Evolutionary conservation across 306 rosid species (phyloP).

Genomic region (Lithocarpus polystachyus): DNA sequence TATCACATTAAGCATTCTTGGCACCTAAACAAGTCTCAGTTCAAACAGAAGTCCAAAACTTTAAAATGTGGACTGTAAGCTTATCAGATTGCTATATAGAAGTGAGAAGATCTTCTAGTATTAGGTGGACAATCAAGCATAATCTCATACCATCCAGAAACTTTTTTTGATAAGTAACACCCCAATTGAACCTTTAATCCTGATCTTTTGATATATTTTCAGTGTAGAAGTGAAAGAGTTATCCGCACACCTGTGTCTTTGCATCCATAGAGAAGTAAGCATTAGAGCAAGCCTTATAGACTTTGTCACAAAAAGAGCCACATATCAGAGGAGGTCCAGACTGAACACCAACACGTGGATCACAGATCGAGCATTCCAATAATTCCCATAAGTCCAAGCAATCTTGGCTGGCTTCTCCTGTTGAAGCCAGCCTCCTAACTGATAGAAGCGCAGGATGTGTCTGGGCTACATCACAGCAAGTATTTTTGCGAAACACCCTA

Average conservation of each 20-base stretch:
- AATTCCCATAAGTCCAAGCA: slow-evolving; percentile 93
- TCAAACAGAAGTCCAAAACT: neutral
- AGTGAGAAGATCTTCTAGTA: neutral
- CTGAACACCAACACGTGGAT: slow-evolving; percentile 72
- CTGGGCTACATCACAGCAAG: slow-evolving; percentile 84
- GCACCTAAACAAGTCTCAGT: neutral
- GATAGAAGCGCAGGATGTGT: slow-evolving; percentile 77
- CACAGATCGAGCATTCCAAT: slow-evolving; percentile 87
- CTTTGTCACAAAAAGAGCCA: slow-evolving; percentile 69
- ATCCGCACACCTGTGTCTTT: slow-evolving; percentile 64
- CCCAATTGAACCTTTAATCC: neutral
- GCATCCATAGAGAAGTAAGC: slow-evolving; percentile 91
- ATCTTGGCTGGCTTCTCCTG: slow-evolving; percentile 79
- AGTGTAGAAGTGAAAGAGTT: neutral
- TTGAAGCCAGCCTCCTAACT: slow-evolving; percentile 71
- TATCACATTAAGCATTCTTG: neutral
- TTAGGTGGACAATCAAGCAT: neutral
- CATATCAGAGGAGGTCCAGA: slow-evolving; percentile 85
- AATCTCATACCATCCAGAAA: neutral
- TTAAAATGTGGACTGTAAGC: neutral
- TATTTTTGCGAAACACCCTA: slow-evolving; percentile 71
- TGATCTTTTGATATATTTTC: neutral
- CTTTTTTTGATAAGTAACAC: neutral
- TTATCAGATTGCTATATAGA: neutral
- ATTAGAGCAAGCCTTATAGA: slow-evolving; percentile 68